Base-by-base conservation (phyloP, 306 rosid species). In the Ochetophila trinervis region DNA sequence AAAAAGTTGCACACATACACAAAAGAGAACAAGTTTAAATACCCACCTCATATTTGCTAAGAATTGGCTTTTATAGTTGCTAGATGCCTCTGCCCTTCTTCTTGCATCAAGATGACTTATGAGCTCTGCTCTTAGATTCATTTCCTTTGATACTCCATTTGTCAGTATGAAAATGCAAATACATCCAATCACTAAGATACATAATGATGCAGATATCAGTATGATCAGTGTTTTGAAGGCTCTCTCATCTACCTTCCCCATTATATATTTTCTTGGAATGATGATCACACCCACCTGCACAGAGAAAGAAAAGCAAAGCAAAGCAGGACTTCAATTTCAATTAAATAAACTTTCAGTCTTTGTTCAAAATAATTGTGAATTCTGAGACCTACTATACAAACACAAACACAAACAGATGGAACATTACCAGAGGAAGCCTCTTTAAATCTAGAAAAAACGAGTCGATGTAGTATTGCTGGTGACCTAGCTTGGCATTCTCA, bases 91-190 rank as follows among this genome's bases (percentile, higher is more conserved):
- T 27, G 99, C 99, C 63, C 90, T 86, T 76, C 99, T 90, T 83
- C 99, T 88, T 57, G 99, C 99, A 79, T 94, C 99, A 40, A 94
- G 82, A 55, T 94, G 99, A 76, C 87, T 88, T 36, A 94, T 94
- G 61, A 94, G 76, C 74, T 88, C 99, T 51, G 97, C 99, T 76
- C 99, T 81, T 23, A 94, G 95, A 66, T 86, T 88, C 99, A 94
- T 94, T 79, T 94, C 99, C 90, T 94, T 94, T 19, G 99, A 94
- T 22, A 94, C 99, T 79, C 99, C 99, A 45, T 90, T 94, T 12
- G 99, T 94, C 73, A 94, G 83, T 70, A 94, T 88, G 73, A 94
- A 80, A 67, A 94, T 94, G 78, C 97, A 94, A 45, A 94, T 78
- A 68, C 99, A 94, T 72, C 99, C 99, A 69, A 79, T 86, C 69